Percentiles rank a stretch among this genome's conserved stretches.
These are phyloP conservation scores for Penicillium desertorum DNA, from an alignment of 495 filamentous ascomycete genomes.

Conservation along the genomic window DNA sequence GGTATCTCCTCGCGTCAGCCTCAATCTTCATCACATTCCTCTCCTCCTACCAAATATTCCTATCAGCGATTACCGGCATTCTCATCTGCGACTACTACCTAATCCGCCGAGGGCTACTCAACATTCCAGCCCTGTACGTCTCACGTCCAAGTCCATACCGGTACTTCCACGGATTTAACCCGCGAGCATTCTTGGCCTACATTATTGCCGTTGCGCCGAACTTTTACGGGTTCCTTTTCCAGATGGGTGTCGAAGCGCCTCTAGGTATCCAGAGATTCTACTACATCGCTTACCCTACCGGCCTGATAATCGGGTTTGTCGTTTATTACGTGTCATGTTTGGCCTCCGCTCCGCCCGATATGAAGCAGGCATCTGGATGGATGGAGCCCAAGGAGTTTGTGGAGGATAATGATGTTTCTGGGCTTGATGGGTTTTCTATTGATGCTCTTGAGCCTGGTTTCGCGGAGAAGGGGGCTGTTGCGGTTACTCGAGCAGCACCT, in stretches of 20 bases:
- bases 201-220: slow-evolving; percentile 32
- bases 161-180: slow-evolving; percentile 27
- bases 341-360: slow-evolving; percentile 18
- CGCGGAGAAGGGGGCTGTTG: slow-evolving; percentile 2
- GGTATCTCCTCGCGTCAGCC: slow-evolving; percentile 34
- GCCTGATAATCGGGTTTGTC: slow-evolving; percentile 28
- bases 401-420: slow-evolving; percentile 22
- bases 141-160: slow-evolving; percentile 21
- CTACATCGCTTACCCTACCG: slow-evolving; percentile 37
- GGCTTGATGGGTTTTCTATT: background rate
- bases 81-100: slow-evolving; percentile 37
- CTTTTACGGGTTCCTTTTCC: slow-evolving; percentile 40
- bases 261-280: slow-evolving; percentile 33
- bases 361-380: slow-evolving; percentile 28
- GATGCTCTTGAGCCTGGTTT: background rate
- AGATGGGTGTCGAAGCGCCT: slow-evolving; percentile 39
- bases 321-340: slow-evolving; percentile 26
- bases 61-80: slow-evolving; percentile 35
- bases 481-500: background rate
- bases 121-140: slow-evolving; percentile 32
- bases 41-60: slow-evolving; percentile 36
- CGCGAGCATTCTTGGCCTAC: slow-evolving; percentile 28
- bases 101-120: slow-evolving; percentile 28
- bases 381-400: slow-evolving; percentile 38
- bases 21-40: slow-evolving; percentile 36